Evolutionary conservation across 1,139 yeast genomes (phyloP).

Genomic region (Pneumocystis murina): DNA sequence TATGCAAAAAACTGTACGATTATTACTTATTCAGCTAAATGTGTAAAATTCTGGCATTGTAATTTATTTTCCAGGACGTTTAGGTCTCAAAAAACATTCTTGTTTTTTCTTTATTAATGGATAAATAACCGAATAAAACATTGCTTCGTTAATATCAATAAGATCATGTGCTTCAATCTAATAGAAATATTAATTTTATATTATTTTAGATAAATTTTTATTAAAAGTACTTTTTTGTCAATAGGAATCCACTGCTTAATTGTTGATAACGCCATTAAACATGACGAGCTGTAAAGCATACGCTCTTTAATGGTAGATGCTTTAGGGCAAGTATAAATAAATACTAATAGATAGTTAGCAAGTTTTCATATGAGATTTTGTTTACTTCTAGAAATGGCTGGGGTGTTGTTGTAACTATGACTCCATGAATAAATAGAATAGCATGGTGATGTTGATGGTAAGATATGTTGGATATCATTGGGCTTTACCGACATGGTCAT

Average conservation of each 20-base stretch:
- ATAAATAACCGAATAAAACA: conserved; percentile 15
- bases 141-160: conserved; percentile 16
- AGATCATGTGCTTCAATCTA: conserved; percentile 23
- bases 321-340: conserved; percentile 79
- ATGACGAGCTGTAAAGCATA: conserved; percentile 81
- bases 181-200: conserved; percentile 8
- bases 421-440: conserved; percentile 37
- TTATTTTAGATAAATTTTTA: not conserved
- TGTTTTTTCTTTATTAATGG: conserved; percentile 14
- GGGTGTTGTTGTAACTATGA: conserved; percentile 3
- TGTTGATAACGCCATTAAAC: conserved; percentile 40
- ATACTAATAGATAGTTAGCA: conserved; percentile 26
- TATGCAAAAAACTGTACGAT: not conserved
- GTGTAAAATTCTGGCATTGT: not conserved
- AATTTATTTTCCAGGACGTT: conserved; percentile 23
- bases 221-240: conserved; percentile 17
- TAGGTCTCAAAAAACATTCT: conserved; percentile 22
- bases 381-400: not conserved
- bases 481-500: conserved; percentile 16
- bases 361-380: conserved; percentile 2
- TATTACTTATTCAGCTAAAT: not conserved
- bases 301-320: conserved; percentile 81
- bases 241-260: conserved; percentile 17
- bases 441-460: conserved; percentile 35
- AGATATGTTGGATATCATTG: conserved; percentile 18